Base-by-base conservation (phyloP, 768 basidiomycete genomes). In the Kwoniella pini region DNA sequence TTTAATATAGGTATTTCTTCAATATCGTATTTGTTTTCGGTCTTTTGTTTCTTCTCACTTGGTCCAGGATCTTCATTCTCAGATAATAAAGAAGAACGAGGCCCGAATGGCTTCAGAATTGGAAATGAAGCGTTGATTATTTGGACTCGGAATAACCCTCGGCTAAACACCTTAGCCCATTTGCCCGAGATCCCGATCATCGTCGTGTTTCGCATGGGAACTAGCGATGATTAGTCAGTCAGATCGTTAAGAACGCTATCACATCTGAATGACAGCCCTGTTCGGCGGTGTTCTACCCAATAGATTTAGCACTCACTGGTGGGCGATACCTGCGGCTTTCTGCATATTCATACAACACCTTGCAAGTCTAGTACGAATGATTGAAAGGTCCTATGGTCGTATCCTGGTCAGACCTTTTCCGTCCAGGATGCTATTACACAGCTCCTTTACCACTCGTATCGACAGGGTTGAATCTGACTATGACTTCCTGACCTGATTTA, bases 51-150 rank as follows among this genome's bases (percentile, higher is more conserved):
- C 33, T 40, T 42, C 21, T 22, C 28, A 4, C 12, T 15, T 11
- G 21, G 13, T 7, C 12, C n/a, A n/a, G n/a, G n/a, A n/a, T n/a
- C n/a, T n/a, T n/a, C 36, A 28, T n/a, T 19, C 4, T 24, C 39
- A 22, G 52, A 30, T 11, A n/a, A n/a, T n/a, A 19, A 21, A 19
- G 39, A 17, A 12, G 52, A 26, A 17, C 12, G n/a, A 17, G 52
- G 36, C 21, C 24, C 27, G 21, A 42, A 39, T 12, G 52, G 52
- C 26, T 53, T 42, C 19, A 53, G 38, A 12, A 53, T 26, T 13
- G 39, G 48, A 13, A 59, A 24, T 4, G 62, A 52, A 12, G 62
- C 62, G 50, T 63, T 54, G 13, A 63, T 27, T 12, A 63, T 49
- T 31, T 27, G 36, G 21, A 63, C 40, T 19, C 26, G 21, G n/a